Evolutionary conservation across 2,329 filamentous ascomycete genomes (phyloP), one percentile per base, ranked within the genome.

Genomic region (Phyllosticta capitalensis): DNA sequence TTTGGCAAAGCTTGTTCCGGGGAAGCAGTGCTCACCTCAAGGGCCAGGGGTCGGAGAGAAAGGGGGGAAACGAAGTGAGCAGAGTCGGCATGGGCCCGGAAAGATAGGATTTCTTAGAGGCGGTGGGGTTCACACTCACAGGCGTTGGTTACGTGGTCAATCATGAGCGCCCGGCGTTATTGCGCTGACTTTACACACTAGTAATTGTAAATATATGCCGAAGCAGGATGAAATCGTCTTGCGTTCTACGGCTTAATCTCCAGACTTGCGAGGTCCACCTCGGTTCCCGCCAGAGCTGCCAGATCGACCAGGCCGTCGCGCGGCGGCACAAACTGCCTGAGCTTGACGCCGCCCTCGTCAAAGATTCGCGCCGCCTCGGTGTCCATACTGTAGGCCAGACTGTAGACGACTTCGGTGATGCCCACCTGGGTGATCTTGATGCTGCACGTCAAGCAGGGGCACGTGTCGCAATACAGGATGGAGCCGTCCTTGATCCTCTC

Each of bases 391-490:
- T 99, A 99, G 24, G 88, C 85, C 70, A 95, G 88, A 64, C 85
- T 92, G 68, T 96, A 99, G 14, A 99, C 92, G 14, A 99, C 94
- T 78, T 99, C 94, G 50, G 83, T 85, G 65, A 99, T 96, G 19
- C 94, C 94, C 7, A 97, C 90, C 76, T 99, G 94, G 21, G 90
- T 89, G 68, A 99, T 97, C 78, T 99, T 99, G 78, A 99, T 95
- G 68, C 90, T 96, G 74, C 94, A 99, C 2, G 94, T 99, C 72
- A 99, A 78, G 71, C 94, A 99, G 3, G 94, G 94, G 73, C 94
- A 99, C 0, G 92, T 96, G 71, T 96, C 90, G 74, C 92, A 96
- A 75, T 96, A 99, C 24, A 99, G 77, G 55, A 90, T 88, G 45
- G 89, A 84, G 4, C 86, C 89, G 59, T 90, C 87, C 20, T 90